Evolutionary conservation across 1,284 basidiomycete genomes (phyloP), one percentile per base, ranked within the genome.

Genomic region (Cryptococcus wingfieldii): DNA sequence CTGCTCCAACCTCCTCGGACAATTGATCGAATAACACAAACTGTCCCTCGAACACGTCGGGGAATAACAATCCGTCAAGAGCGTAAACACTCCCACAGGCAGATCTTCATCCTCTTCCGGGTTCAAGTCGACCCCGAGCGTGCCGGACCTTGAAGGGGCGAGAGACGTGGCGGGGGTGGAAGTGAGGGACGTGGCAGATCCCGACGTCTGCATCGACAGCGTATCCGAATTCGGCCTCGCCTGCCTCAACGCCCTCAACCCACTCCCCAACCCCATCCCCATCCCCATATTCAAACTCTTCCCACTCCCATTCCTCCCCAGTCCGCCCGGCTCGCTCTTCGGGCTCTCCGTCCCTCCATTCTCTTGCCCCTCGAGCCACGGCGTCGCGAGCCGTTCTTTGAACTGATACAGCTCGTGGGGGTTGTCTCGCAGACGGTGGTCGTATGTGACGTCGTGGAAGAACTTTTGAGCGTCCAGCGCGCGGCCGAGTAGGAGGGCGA

Each of bases 401-500:
- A 99, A 98, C 74, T 96, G 94, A 76, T 98, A 99, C 31, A 99
- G 79, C 77, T 98, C 96, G 60, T 84, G 82, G 2, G 86, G 80
- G 65, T 86, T 91, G 77, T 98, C 96, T 50, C 96, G 82, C 60
- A 99, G 75, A 13, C 95, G 86, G 75, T 98, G 96, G 70, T 98
- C 94, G 73, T 98, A 99, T 7, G 95, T 97, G 62, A 98, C 96
- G 69, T 98, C 96, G 75, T 99, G 96, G 75, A 98, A 98, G 79
- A 95, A 98, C 79, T 98, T 98, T 79, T 98, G 96, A 13, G 93
- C 89, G 71, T 98, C 96, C 54, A 99, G 81, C 5, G 95, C 93
- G 48, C 96, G 84, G 13, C 96, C 96, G 10, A 98, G 83, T 3
- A 99, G 81, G 46, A 98, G 79, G 4, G 96, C 96, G 23, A 99